Percentiles rank a stretch among this genome's conserved stretches.
Evolutionary conservation across 2,329 filamentous ascomycete genomes (phyloP).

Genomic region (Colletotrichum tabaci): DNA sequence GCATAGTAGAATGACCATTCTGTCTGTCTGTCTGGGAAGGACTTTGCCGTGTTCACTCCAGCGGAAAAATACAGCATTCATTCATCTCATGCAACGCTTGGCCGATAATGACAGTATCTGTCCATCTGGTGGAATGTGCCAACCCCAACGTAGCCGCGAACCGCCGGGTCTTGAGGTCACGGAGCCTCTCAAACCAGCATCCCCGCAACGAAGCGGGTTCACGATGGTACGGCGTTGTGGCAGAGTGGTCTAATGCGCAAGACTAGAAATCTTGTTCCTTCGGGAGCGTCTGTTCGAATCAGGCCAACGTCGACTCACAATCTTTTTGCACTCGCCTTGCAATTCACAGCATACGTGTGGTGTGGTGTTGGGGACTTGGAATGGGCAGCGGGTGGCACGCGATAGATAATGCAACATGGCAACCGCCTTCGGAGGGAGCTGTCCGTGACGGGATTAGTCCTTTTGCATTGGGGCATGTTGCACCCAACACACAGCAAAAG

Average conservation of each 20-base stretch:
- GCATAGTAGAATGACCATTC: no score
- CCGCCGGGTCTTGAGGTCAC: neutral
- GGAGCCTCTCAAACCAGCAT: neutral
- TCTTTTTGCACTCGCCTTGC: neutral
- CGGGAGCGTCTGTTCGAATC: constrained; percentile 40
- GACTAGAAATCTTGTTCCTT: constrained; percentile 43
- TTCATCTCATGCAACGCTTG: neutral
- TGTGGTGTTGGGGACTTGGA: neutral
- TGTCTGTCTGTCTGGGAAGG: no score
- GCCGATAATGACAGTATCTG: no score
- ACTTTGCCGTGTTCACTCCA: no score
- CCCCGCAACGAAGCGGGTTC: constrained; percentile 20
- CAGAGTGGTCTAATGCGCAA: constrained; percentile 43
- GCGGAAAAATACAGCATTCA: no score
- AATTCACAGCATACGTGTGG: neutral
- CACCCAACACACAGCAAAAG: neutral
- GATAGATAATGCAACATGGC: neutral
- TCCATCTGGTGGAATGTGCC: neutral
- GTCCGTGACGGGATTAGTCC: constrained; percentile 14
- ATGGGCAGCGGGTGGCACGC: no score
- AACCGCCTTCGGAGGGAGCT: constrained; percentile 11
- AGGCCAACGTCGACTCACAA: constrained; percentile 30
- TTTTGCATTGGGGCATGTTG: constrained; percentile 1
- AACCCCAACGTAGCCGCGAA: no score
- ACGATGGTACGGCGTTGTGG: constrained; percentile 32